Evolutionary conservation across 768 basidiomycete species (phyloP), one percentile per base, ranked within the genome.

Genomic region (Boletus edulis): DNA sequence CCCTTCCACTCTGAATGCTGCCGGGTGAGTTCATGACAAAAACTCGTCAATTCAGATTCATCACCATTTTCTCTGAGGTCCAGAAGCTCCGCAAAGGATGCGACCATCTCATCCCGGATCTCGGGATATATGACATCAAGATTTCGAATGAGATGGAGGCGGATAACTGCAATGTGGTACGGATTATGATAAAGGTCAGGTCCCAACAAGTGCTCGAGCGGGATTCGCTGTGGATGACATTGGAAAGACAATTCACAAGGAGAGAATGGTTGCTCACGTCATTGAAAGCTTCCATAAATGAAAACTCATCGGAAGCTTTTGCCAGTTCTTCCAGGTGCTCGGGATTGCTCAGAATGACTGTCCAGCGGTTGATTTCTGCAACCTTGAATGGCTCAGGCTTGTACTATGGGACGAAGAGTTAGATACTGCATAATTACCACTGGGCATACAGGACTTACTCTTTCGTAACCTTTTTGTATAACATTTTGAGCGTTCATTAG

Each of bases 41-140:
- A 18, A 39, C 0, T 17, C 9, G n/a, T 17, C 1, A 8, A 17
- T 39, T 39, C 34, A 35, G n/a, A n/a, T n/a, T 18, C n/a, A 5
- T 39, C 38, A 39, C 38, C 38, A 9, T n/a, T 39, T 17, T 39
- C 41, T 47, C n/a, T 54, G 14, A 65, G 49, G 45, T 55, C 47
- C 18, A 83, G 67, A 31, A 68, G 59, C 1, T 77, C 77, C 3
- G 65, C 58, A 49, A 82, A 77, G 1, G 81, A 70, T 0, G 64
- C 49, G 1, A 61, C 41, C 27, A 82, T 65, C 55, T 85, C 84
- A 18, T 79, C 74, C 9, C 68, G 71, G 14, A 84, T 61, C 18
- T 73, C 72, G 1, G 74, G 68, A 54, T 76, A 76, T 4, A 75
- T 56, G 3, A 50, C 52, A 0, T 65, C 71, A 8, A 82, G 66